Evolutionary conservation across 75 land plant species (phyloP).

Genomic region (Azolla pinnata): DNA sequence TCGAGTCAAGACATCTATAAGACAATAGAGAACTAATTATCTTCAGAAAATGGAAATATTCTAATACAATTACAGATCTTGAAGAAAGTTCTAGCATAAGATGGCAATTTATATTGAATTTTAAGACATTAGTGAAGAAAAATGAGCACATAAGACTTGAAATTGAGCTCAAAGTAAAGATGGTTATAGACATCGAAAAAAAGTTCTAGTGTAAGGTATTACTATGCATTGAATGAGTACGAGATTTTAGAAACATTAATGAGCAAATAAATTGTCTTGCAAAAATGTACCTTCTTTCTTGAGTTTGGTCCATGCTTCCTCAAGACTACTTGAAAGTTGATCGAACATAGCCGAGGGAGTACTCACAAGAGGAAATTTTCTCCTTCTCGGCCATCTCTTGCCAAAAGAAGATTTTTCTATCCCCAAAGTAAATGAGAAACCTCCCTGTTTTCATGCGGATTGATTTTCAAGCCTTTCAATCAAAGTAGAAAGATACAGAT

Average conservation of each 20-base stretch:
- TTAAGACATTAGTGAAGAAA: no score
- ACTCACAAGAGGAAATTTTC: no score
- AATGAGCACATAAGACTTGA: background rate
- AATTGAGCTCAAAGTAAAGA: background rate
- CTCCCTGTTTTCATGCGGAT: no score
- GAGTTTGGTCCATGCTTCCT: slow-evolving; percentile 84
- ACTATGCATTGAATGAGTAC: no score
- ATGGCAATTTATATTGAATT: no score
- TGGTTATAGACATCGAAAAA: background rate
- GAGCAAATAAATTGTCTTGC: background rate
- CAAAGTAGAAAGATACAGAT: no score
- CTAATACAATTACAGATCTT: background rate
- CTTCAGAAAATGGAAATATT: background rate
- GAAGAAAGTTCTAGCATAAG: no score
- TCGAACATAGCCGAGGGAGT: slow-evolving; percentile 82
- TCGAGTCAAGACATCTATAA: slow-evolving; percentile 76
- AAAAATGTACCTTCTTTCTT: slow-evolving; percentile 53
- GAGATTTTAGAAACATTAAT: background rate
- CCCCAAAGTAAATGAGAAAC: no score
- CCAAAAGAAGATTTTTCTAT: no score
- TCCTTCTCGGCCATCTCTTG: no score
- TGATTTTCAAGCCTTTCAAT: no score
- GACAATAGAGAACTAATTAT: slow-evolving; percentile 3
- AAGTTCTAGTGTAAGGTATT: no score
- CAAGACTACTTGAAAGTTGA: slow-evolving; percentile 76